phyloP scores from a whole-genome alignment of 2,329 filamentous ascomycete genomes.

The Xylaria sp. region DNA sequence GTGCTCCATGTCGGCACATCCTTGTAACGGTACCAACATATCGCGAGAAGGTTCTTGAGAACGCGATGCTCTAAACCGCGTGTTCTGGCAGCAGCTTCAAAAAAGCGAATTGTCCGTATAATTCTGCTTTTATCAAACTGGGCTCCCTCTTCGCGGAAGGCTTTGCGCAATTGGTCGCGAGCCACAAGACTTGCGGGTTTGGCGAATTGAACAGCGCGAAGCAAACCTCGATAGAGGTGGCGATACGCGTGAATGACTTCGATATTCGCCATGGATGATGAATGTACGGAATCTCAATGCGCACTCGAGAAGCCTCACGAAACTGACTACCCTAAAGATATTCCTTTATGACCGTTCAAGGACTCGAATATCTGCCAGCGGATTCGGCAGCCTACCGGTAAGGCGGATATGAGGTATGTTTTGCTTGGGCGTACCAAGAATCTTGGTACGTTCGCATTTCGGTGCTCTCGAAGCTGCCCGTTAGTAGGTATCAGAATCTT shows the following conservation, averaged over 20 bases:
- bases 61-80: constrained; percentile 67
- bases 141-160: constrained; percentile 49
- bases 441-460: too few species aligned
- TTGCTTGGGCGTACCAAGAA: background rate
- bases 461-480: too few species aligned
- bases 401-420: background rate
- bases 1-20: constrained; percentile 29
- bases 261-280: constrained; percentile 29
- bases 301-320: background rate
- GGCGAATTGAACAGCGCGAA: constrained; percentile 68
- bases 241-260: constrained; percentile 63
- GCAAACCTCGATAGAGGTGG: constrained; percentile 57
- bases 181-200: constrained; percentile 60
- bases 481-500: too few species aligned
- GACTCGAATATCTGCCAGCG: background rate
- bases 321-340: too few species aligned
- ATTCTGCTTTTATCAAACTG: constrained; percentile 48
- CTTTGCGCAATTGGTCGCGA: constrained; percentile 53
- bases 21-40: constrained; percentile 38
- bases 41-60: constrained; percentile 60
- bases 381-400: background rate
- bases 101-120: constrained; percentile 63
- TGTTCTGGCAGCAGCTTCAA: constrained; percentile 57
- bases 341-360: background rate
- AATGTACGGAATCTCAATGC: background rate